Base-by-base conservation (phyloP, 495 filamentous ascomycete species). In the Penicillium paxilli region DNA sequence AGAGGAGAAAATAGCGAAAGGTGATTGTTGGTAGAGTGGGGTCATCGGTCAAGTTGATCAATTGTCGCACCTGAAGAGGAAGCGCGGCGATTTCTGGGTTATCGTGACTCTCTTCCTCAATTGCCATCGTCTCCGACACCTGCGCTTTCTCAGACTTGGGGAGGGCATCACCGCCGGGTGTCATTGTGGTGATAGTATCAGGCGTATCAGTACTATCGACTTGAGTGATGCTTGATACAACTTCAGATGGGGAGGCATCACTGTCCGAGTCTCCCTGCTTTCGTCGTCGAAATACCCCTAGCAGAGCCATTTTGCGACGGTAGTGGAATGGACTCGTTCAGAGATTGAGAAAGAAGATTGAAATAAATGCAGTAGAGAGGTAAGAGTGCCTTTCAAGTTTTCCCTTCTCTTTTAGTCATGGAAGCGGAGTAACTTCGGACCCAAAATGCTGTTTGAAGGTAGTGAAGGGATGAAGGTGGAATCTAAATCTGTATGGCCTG, bases 1-100 rank as follows among this genome's bases (percentile, higher is more conserved):
- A 70, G 20, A 84, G 72, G 9, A 84, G 44, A 59, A 82, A 81
- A 54, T 80, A 82, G 22, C 81, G 76, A 58, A 84, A 83, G 12
- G 80, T 83, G 14, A 83, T 65, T 9, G 78, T 80, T 3, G 78
- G 76, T 5, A 79, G 58, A 4, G 61, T 73, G 1, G 79, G 71
- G 54, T 84, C 80, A 52, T 83, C 79, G 20, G 69, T 73, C 52
- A 83, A 64, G 62, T 71, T 78, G 49, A 82, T 76, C 38, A 83
- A 64, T 32, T 78, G 74, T 17, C 82, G 75, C 3, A 84, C 80
- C 47, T 77, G 67, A 8, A 65, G 57, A 4, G 78, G 77, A 14
- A 81, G 67, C 33, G 77, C 73, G 22, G 64, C 71, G 44, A 81
- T 73, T 48, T 78, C 69, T 12, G 74, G 75, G 49, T 79, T 66